Evolutionary conservation across 2,329 filamentous ascomycete species (phyloP), one percentile per base, ranked within the genome.

Genomic region (Colletotrichum sp.): DNA sequence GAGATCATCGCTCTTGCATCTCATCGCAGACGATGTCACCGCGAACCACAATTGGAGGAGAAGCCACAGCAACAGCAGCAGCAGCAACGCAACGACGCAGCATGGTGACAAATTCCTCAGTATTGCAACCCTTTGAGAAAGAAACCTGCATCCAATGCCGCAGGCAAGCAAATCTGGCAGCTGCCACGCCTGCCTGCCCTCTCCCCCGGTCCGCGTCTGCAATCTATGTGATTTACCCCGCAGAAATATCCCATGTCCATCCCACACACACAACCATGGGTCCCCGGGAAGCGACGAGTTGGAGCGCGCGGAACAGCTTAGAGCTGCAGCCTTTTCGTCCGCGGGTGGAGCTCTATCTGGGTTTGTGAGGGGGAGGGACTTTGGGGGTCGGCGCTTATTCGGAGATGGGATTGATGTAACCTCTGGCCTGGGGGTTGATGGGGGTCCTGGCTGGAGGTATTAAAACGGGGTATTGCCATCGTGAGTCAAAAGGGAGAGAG

Each of bases 21-120:
- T 70, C 74, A 58, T 65, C 64, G 52, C 34, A 4, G 27, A 62
- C 67, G 70, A 76, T 76, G 66, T 58, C 52, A 76, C 74, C 18
- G 25, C 66, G 64, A 52, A 39, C 74, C 74, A 76, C 74, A 58
- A 60, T 69, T 76, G 56, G 65, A 76, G 74, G 70, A 73, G 74
- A 68, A 30, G 58, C 28, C 0, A 34, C 1, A 3, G 13, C 18
- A 32, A 30, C 58, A 61, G 28, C 5, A 61, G 28, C 5, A 60
- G 52, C 7, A 30, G 32, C 32, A 36, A 30, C 27, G n/a, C 8
- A n/a, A 13, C 27, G 9, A n/a, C 16, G 56, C 25, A 18, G n/a
- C 30, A 22, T 13, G 3, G 43, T 52, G 43, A 52, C 43, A 52
- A 52, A 52, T 52, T 52, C n/a, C 43, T 13, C 43, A 52, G 0